Conservation (phyloP, 257 asterid species). For the Fraxinus anomala region DNA sequence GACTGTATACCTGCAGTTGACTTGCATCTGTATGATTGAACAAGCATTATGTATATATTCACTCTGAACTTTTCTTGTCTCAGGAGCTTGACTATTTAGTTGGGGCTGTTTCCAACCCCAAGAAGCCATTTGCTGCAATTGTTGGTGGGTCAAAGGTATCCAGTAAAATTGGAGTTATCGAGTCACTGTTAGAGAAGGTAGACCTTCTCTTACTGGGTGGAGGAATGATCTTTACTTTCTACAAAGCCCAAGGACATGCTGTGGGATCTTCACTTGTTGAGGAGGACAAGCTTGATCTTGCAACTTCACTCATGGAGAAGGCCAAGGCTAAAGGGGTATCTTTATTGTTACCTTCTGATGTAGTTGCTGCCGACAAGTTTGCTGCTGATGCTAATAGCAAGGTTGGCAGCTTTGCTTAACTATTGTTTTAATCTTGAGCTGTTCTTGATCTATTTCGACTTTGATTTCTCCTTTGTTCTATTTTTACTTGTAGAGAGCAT, state of each 20-base stretch:
- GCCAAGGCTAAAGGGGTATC: slow-evolving; percentile 30
- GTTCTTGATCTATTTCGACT: not conserved
- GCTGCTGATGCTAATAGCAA: slow-evolving; percentile 30
- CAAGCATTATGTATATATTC: not conserved
- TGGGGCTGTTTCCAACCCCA: slow-evolving; percentile 30
- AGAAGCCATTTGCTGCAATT: slow-evolving; percentile 31
- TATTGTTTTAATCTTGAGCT: not conserved
- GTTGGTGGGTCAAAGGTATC: slow-evolving; percentile 34
- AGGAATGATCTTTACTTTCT: slow-evolving; percentile 31
- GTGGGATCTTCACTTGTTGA: slow-evolving; percentile 32
- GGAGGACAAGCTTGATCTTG: slow-evolving; percentile 29
- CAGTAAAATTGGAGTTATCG: slow-evolving; percentile 28
- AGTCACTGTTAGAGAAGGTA: slow-evolving; percentile 23
- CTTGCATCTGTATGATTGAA: not conserved
- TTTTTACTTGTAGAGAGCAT: not conserved
- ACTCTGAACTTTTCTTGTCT: not conserved
- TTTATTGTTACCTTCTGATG: slow-evolving; percentile 29
- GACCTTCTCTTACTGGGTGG: slow-evolving; percentile 29
- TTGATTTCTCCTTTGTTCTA: too few species aligned
- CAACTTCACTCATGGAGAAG: slow-evolving; percentile 28
- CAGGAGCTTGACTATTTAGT: slow-evolving; percentile 35
- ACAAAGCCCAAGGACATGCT: slow-evolving; percentile 29
- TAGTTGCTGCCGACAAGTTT: slow-evolving; percentile 26
- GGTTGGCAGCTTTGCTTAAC: slow-evolving; percentile 5
- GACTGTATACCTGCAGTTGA: too few species aligned